Evolutionary conservation across 441 rosid species (phyloP), one percentile per base, ranked within the genome.

Genomic region (Gossypium trilobum): DNA sequence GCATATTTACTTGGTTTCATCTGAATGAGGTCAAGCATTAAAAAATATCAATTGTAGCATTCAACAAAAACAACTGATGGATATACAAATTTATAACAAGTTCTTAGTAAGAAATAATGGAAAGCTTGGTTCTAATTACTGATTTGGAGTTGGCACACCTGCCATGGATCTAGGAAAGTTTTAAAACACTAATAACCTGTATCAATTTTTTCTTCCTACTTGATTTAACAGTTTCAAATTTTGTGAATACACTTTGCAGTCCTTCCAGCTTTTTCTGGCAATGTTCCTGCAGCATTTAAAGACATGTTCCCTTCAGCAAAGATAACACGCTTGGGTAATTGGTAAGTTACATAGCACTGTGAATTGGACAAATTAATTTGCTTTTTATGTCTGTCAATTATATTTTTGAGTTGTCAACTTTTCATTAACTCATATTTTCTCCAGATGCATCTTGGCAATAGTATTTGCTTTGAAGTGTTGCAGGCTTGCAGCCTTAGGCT

Each of bases 201-300:
- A 19, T 54, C 17, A 10, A 19, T 20, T 70, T 54, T 71, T 31
- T 36, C 10, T 61, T 52, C 59, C 17, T 50, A 1, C 57, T 64
- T 52, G 50, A 10, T 46, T 54, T 55, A 16, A 39, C 31, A 8
- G 4, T 42, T 27, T 52, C 42, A 52, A 74, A 22, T 48, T 81
- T 42, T 73, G 25, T 58, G 64, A 51, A 76, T 68, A 68, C 73
- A 71, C 42, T 76, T 74, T 79, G 71, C 84, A 89, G 95, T 89
- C 73, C 86, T 87, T 72, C 95, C 95, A 48, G 92, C 89, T 20
- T 89, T 89, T 74, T 87, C 95, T 54, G 95, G 95, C 73, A 87
- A 84, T 73, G 80, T 87, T 75, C 95, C 95, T 31, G 86, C 90
- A 13, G 88, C 83, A 71, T 71, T 87, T 56, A 83, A 69, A 70